These are phyloP conservation scores for Heliamphora exappendiculata DNA, from an alignment of 148 eudicot species.

Conservation along the genomic window DNA sequence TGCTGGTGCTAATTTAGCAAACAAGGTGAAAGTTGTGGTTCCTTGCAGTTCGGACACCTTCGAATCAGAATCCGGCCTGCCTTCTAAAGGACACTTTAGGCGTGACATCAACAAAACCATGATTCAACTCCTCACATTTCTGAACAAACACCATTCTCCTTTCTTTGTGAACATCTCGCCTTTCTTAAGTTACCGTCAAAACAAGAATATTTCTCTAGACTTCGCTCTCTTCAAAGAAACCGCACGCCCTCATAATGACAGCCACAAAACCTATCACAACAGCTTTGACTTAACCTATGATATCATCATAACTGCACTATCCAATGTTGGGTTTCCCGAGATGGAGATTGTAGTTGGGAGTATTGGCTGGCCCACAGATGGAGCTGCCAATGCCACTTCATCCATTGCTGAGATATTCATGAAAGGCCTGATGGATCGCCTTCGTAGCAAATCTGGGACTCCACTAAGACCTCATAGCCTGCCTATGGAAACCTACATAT, in stretches of 20 bases:
- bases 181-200: conserved; percentile 49
- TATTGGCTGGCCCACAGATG: conserved; percentile 96
- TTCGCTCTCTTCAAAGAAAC: conserved; percentile 59
- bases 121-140: conserved; percentile 59
- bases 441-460: conserved; percentile 48
- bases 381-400: conserved; percentile 60
- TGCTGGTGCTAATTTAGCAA: conserved; percentile 49
- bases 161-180: conserved; percentile 64
- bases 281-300: conserved; percentile 65
- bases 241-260: conserved; percentile 51
- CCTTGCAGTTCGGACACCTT: conserved; percentile 82
- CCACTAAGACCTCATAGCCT: conserved; percentile 53
- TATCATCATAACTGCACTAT: conserved; percentile 53
- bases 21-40: conserved; percentile 54
- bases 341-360: conserved; percentile 55
- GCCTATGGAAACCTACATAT: conserved; percentile 53
- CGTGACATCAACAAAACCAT: conserved; percentile 69
- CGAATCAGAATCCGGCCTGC: conserved; percentile 51
- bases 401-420: conserved; percentile 53
- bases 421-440: conserved; percentile 46
- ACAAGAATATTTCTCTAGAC: conserved; percentile 58
- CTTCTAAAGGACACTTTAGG: conserved; percentile 70
- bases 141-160: conserved; percentile 57
- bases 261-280: conserved; percentile 49
- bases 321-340: conserved; percentile 43